Percentiles rank a stretch among this genome's conserved stretches.
These are phyloP conservation scores for Yamadazyma blattariae DNA, from an alignment of 1,139 yeast genomes.

Conservation along the genomic window DNA sequence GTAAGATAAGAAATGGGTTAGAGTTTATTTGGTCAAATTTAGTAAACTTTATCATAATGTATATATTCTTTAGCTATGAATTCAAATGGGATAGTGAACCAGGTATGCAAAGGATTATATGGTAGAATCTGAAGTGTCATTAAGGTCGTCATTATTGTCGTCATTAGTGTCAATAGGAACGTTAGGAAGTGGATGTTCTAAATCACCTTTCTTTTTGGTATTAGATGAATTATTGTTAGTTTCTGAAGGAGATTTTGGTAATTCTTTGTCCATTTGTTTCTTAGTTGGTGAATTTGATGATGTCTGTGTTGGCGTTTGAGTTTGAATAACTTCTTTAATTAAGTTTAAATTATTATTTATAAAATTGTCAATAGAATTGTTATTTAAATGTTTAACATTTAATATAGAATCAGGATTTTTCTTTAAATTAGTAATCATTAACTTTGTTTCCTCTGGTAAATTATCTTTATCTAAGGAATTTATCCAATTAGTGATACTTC, in stretches of 20 bases:
- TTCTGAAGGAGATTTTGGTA: background rate
- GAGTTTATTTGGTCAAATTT: slow-evolving; percentile 64
- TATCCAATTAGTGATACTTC: slow-evolving; percentile 29
- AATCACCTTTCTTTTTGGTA: too few species aligned
- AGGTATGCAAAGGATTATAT: slow-evolving; percentile 74
- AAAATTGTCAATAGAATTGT: slow-evolving; percentile 26
- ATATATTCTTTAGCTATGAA: slow-evolving; percentile 57
- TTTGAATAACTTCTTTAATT: slow-evolving; percentile 7
- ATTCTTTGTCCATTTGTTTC: too few species aligned
- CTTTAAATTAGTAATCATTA: slow-evolving; percentile 18
- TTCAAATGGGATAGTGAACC: slow-evolving; percentile 70
- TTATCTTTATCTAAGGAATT: slow-evolving; percentile 18
- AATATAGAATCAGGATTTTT: slow-evolving; percentile 18
- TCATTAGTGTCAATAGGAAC: background rate
- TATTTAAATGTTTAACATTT: slow-evolving; percentile 15
- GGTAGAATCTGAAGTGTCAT: slow-evolving; percentile 44
- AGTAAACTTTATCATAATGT: slow-evolving; percentile 52
- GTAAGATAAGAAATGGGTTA: slow-evolving; percentile 34
- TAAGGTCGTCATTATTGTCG: background rate
- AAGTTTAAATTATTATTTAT: slow-evolving; percentile 24
- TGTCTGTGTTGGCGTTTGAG: background rate
- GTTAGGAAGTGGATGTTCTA: background rate
- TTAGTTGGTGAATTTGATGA: background rate
- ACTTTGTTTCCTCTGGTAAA: slow-evolving; percentile 7
- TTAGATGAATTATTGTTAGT: too few species aligned